These are phyloP conservation scores for Scheffersomyces parashehatae DNA, from an alignment of 1,139 yeast genomes.

Conservation along the genomic window DNA sequence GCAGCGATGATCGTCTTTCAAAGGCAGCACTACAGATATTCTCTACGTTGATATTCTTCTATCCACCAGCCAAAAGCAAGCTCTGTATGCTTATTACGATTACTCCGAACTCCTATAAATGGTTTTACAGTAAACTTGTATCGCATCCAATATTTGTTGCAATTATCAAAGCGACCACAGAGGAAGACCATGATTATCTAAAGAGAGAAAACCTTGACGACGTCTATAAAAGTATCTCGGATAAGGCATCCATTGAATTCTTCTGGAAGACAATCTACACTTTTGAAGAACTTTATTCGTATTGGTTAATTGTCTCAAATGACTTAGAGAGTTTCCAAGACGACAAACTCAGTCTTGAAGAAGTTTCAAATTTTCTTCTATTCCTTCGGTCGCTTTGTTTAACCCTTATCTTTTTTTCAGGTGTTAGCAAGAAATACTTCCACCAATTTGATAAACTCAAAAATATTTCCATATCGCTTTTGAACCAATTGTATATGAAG, in stretches of 20 bases:
- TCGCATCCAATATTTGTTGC: slow-evolving; percentile 17
- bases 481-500: slow-evolving; percentile 69
- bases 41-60: slow-evolving; percentile 29
- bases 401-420: slow-evolving; percentile 49
- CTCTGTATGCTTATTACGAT: slow-evolving; percentile 40
- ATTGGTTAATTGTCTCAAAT: slow-evolving; percentile 61
- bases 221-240: slow-evolving; percentile 8
- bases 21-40: slow-evolving; percentile 18
- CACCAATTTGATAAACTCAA: slow-evolving; percentile 28
- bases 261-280: slow-evolving; percentile 39
- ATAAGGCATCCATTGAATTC: slow-evolving; percentile 5
- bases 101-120: slow-evolving; percentile 31
- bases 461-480: slow-evolving; percentile 47
- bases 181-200: slow-evolving; percentile 21
- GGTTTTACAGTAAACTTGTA: slow-evolving; percentile 26
- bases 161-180: slow-evolving; percentile 7
- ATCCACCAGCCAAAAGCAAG: slow-evolving; percentile 31
- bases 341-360: slow-evolving; percentile 45
- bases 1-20: slow-evolving; percentile 6
- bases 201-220: slow-evolving; percentile 11
- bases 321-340: slow-evolving; percentile 60
- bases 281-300: slow-evolving; percentile 55
- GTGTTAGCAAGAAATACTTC: slow-evolving; percentile 7
- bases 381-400: slow-evolving; percentile 60
- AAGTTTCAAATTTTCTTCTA: slow-evolving; percentile 46